A percentile compares a stretch with the other conserved stretches of the same genome.
Evolutionary conservation across 495 filamentous ascomycete species (phyloP).

Genomic region (Umbilicaria muhlenbergii): DNA sequence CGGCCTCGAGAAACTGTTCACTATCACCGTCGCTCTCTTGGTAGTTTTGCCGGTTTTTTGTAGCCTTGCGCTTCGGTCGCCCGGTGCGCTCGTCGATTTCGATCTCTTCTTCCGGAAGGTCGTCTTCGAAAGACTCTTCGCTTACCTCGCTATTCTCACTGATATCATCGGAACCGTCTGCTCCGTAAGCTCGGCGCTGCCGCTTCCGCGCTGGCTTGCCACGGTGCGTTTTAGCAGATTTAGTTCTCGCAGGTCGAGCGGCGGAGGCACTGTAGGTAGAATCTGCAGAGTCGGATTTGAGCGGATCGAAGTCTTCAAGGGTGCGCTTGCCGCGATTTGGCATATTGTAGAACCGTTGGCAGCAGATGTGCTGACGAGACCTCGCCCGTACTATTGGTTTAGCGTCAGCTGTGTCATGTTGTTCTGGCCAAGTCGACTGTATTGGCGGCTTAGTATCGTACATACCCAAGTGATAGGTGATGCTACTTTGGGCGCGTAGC

Average conservation of each 20-base stretch:
- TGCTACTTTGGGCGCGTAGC: too few relatives aligned
- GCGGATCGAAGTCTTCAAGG: slow-evolving; percentile 59
- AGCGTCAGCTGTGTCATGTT: too few relatives aligned
- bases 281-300: slow-evolving; percentile 73
- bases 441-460: too few relatives aligned
- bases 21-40: slow-evolving; percentile 16
- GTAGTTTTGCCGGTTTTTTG: slow-evolving; percentile 29
- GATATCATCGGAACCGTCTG: slow-evolving; percentile 42
- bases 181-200: slow-evolving; percentile 25
- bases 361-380: too few relatives aligned
- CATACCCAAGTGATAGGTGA: too few relatives aligned
- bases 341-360: slow-evolving; percentile 12
- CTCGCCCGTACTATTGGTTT: too few relatives aligned
- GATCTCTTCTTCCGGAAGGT: slow-evolving; percentile 46
- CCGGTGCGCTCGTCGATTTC: slow-evolving; percentile 54
- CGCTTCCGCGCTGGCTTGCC: slow-evolving; percentile 32
- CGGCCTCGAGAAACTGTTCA: slow-evolving; percentile 7
- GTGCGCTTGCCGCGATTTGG: slow-evolving; percentile 49
- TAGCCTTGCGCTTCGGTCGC: slow-evolving; percentile 49
- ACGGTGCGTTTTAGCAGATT: slow-evolving; percentile 24
- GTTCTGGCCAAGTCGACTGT: too few relatives aligned
- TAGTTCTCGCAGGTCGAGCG: slow-evolving; percentile 21
- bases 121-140: slow-evolving; percentile 43
- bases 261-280: slow-evolving; percentile 49
- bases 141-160: slow-evolving; percentile 55